Evolutionary conservation across 73 alveolate species (phyloP).

Genomic region (Breviolum minutum): DNA sequence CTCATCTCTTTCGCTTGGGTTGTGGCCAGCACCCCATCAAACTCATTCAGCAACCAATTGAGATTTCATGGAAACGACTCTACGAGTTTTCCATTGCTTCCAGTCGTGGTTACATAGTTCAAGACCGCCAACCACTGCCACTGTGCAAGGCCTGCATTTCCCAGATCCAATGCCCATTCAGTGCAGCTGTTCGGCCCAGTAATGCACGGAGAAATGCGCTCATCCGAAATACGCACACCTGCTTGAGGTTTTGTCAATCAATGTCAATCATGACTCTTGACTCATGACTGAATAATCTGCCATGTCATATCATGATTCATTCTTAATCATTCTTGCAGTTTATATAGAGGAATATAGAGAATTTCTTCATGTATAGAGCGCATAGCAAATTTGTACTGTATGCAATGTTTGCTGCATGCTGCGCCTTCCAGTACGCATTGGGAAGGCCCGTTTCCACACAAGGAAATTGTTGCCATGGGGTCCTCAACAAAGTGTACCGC

Average conservation of each 20-base stretch:
- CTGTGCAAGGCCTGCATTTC: not conserved
- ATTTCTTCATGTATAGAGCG: too few relatives aligned
- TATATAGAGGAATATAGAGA: too few relatives aligned
- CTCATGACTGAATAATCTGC: too few relatives aligned
- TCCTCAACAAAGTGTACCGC: not conserved
- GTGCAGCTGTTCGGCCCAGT: slow-evolving; percentile 90
- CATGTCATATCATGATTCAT: too few relatives aligned
- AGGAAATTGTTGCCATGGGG: slow-evolving; percentile 7
- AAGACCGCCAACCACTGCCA: too few relatives aligned
- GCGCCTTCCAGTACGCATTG: slow-evolving; percentile 22
- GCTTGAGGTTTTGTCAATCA: not conserved
- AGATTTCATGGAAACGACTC: not conserved
- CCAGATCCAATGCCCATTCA: slow-evolving; percentile 74
- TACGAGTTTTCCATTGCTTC: not conserved
- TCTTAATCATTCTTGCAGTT: too few relatives aligned
- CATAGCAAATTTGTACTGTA: not conserved
- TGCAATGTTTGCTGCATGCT: not conserved
- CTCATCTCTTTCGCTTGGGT: too few relatives aligned
- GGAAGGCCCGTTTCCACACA: slow-evolving; percentile 24
- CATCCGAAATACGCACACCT: slow-evolving; percentile 57
- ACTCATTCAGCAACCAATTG: not conserved
- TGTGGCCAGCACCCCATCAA: too few relatives aligned
- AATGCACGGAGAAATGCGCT: slow-evolving; percentile 54
- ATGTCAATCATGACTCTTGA: too few relatives aligned
- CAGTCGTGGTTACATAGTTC: not conserved